A percentile compares a stretch with the other conserved stretches of the same genome.
Conservation (phyloP, 306 rosid species). For the Trifolium repens region DNA sequence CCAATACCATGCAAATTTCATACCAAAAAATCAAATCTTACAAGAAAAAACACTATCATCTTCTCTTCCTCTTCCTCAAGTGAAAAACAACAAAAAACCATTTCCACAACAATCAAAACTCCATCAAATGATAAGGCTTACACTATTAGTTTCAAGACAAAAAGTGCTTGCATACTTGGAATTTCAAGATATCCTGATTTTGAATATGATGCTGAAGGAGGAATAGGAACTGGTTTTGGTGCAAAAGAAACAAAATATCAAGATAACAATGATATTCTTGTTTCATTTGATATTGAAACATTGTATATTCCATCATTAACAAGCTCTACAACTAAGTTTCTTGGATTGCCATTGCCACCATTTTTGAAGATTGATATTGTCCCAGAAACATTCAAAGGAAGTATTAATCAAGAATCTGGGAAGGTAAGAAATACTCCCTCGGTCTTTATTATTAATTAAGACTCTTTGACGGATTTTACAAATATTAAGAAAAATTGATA, state of each 20-base stretch:
- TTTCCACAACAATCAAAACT: slow-evolving; percentile 35
- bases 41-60: slow-evolving; percentile 47
- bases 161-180: slow-evolving; percentile 76
- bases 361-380: slow-evolving; percentile 78
- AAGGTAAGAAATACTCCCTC: slow-evolving; percentile 47
- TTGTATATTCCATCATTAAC: slow-evolving; percentile 79
- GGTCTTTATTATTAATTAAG: too few species aligned
- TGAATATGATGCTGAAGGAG: slow-evolving; percentile 83
- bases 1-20: slow-evolving; percentile 52
- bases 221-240: slow-evolving; percentile 69
- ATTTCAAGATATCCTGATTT: slow-evolving; percentile 84
- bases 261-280: slow-evolving; percentile 47
- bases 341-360: slow-evolving; percentile 89
- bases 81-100: slow-evolving; percentile 41
- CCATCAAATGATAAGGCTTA: slow-evolving; percentile 43
- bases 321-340: slow-evolving; percentile 74
- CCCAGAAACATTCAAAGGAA: slow-evolving; percentile 71
- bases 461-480: too few species aligned
- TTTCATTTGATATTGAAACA: slow-evolving; percentile 71
- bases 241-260: slow-evolving; percentile 34
- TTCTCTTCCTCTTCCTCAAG: slow-evolving; percentile 53
- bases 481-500: too few species aligned
- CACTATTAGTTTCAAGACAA: slow-evolving; percentile 64
- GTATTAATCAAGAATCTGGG: slow-evolving; percentile 69
- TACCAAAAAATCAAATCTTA: slow-evolving; percentile 44